Conservation (phyloP, 108 stramenopile genomes). For the Cyclostephanos tholiformis region DNA sequence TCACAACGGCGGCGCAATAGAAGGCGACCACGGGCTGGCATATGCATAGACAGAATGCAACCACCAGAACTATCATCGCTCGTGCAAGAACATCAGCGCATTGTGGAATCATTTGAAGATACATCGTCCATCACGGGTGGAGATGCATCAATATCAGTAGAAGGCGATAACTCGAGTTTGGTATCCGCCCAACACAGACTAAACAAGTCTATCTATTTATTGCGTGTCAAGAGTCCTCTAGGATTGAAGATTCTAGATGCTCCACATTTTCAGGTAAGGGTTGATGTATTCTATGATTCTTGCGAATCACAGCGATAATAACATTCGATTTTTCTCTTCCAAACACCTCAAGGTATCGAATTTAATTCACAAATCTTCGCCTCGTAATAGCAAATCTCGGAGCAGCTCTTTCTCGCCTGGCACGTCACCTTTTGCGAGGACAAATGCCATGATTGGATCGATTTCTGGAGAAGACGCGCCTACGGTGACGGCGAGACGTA, state of each 20-base stretch:
- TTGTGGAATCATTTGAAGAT: conserved; percentile 44
- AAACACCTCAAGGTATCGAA: conserved; percentile 33
- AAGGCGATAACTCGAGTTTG: conserved; percentile 7
- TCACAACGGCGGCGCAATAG: conserved; percentile 55
- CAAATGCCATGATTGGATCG: conserved; percentile 54
- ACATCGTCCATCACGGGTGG: conserved; percentile 20
- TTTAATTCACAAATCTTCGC: conserved; percentile 66
- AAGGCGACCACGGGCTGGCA: conserved; percentile 43
- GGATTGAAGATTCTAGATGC: conserved; percentile 88
- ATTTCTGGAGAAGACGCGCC: conserved; percentile 53
- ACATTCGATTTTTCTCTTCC: conserved; percentile 1
- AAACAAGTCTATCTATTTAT: conserved; percentile 61
- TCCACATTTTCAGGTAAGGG: conserved; percentile 73
- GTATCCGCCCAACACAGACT: background rate
- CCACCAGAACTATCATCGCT: conserved; percentile 10
- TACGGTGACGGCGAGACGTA: conserved; percentile 14
- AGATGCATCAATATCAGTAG: conserved; percentile 19
- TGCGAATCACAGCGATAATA: background rate
- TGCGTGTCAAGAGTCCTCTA: conserved; percentile 74
- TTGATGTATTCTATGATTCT: background rate
- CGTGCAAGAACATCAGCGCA: conserved; percentile 19
- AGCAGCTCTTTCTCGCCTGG: conserved; percentile 26
- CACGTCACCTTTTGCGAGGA: conserved; percentile 52
- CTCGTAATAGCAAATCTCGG: conserved; percentile 5
- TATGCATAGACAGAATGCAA: conserved; percentile 11